phyloP scores from a whole-genome alignment of 2,329 filamentous ascomycete genomes.

The Aspergillus sp. region DNA sequence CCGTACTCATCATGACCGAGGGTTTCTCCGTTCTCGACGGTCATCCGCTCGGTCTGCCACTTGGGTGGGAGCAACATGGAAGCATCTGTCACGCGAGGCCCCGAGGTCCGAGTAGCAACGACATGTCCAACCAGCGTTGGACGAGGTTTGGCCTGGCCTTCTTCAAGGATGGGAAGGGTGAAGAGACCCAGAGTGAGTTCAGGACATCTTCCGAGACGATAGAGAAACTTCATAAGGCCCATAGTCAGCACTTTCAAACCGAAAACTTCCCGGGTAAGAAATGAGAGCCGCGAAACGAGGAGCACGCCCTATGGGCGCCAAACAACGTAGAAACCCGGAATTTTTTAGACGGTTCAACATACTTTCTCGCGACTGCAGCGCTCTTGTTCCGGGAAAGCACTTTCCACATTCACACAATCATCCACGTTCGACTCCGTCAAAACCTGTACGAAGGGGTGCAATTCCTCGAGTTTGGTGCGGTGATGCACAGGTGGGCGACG shows the following conservation, averaged over 20 bases:
- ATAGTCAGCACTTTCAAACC: conserved; percentile 6
- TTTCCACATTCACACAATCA: conserved; percentile 55
- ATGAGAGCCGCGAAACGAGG: neutral
- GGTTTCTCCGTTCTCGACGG: conserved; percentile 35
- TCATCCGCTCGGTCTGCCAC: conserved; percentile 52
- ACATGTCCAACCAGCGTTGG: conserved; percentile 70
- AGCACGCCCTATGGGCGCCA: too few relatives aligned
- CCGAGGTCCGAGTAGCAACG: conserved; percentile 66
- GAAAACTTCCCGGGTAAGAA: neutral
- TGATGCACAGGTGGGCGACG: conserved; percentile 34
- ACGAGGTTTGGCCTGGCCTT: conserved; percentile 55
- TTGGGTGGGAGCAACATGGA: conserved; percentile 70
- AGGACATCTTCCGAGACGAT: conserved; percentile 69
- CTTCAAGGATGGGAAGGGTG: conserved; percentile 52
- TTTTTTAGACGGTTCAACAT: conserved; percentile 11
- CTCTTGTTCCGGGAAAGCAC: conserved; percentile 56
- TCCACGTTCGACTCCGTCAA: conserved; percentile 54
- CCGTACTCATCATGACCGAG: conserved; percentile 70
- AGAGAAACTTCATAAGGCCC: conserved; percentile 56
- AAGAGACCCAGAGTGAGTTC: conserved; percentile 78
- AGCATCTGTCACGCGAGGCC: conserved; percentile 62
- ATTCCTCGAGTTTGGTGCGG: conserved; percentile 47
- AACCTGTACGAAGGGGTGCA: conserved; percentile 70
- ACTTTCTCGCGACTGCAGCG: conserved; percentile 58
- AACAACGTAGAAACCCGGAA: too few relatives aligned